Evolutionary conservation across 202 grass and related monocot genomes (phyloP).

Genomic region (Carex arenaria): DNA sequence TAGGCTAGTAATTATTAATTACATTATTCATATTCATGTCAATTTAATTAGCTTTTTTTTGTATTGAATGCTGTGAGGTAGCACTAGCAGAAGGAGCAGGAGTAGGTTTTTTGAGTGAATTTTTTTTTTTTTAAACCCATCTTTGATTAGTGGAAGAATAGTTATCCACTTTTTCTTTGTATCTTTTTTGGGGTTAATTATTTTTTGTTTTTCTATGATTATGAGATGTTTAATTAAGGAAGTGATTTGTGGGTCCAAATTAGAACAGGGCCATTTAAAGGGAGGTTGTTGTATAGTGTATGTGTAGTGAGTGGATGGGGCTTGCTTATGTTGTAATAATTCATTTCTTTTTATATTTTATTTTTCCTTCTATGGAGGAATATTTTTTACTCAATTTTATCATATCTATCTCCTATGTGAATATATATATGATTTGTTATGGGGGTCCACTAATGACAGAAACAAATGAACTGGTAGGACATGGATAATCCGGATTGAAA

Average conservation of each 20-base stretch:
- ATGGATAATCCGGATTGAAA: constrained; percentile 1
- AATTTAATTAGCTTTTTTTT: constrained; percentile 3
- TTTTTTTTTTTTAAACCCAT: not conserved
- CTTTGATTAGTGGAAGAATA: constrained; percentile 20
- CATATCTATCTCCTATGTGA: not conserved
- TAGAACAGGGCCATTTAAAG: constrained; percentile 23
- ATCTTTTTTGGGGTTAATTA: constrained; percentile 15
- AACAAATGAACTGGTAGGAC: not conserved
- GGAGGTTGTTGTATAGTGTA: constrained; percentile 22
- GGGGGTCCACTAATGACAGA: not conserved
- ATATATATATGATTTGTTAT: too few relatives aligned
- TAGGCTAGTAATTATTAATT: constrained; percentile 17
- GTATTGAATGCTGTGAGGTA: not conserved
- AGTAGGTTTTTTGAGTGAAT: constrained; percentile 27
- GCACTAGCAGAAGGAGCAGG: not conserved
- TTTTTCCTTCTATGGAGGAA: not conserved
- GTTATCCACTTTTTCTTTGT: not conserved
- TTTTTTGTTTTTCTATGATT: constrained; percentile 8
- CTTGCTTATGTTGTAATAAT: constrained; percentile 35
- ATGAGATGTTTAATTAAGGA: constrained; percentile 16
- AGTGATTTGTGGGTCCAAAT: constrained; percentile 25
- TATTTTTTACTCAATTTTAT: not conserved
- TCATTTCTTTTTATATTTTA: not conserved
- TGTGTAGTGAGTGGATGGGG: not conserved
- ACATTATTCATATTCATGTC: constrained; percentile 25